Evolutionary conservation across 2,329 filamentous ascomycete genomes (phyloP).

Genomic region (Neofusicoccum kwambonambiense): DNA sequence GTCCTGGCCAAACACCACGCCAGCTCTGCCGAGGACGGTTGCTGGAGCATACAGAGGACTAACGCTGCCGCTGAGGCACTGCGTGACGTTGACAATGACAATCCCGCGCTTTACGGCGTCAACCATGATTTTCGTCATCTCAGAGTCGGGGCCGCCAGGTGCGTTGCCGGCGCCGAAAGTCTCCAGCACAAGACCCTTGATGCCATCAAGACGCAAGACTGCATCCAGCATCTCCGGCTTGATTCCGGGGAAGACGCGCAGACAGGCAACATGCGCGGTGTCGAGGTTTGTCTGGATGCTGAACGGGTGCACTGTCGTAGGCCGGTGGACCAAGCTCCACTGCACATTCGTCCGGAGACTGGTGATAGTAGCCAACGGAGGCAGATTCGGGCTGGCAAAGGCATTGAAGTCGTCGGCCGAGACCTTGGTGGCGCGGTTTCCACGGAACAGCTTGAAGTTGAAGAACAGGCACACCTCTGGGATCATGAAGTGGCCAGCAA

Average conservation of each 20-base stretch:
- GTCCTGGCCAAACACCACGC: conserved; percentile 86
- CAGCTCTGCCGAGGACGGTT: conserved; percentile 72
- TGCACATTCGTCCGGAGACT: conserved; percentile 77
- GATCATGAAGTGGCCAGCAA: conserved; percentile 88
- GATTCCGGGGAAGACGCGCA: conserved; percentile 90
- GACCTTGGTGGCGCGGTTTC: conserved; percentile 84
- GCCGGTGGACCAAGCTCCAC: conserved; percentile 74
- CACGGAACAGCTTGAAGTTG: conserved; percentile 84
- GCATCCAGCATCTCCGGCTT: conserved; percentile 90
- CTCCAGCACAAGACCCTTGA: conserved; percentile 81
- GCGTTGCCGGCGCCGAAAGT: conserved; percentile 94
- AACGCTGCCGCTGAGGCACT: conserved; percentile 63
- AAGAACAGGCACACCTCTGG: conserved; percentile 94
- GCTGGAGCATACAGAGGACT: conserved; percentile 43
- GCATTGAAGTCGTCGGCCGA: conserved; percentile 83
- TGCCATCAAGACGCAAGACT: conserved; percentile 71
- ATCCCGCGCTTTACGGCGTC: conserved; percentile 77
- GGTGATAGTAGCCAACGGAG: conserved; percentile 77
- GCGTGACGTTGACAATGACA: conserved; percentile 86
- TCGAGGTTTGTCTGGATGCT: conserved; percentile 72
- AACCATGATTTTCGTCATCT: conserved; percentile 73
- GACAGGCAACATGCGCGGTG: conserved; percentile 83
- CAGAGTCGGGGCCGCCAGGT: conserved; percentile 76
- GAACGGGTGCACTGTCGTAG: conserved; percentile 72
- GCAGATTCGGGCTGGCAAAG: conserved; percentile 83